phyloP scores from a whole-genome alignment of 1,139 yeast genomes.

The Suhomyces kunorum region DNA sequence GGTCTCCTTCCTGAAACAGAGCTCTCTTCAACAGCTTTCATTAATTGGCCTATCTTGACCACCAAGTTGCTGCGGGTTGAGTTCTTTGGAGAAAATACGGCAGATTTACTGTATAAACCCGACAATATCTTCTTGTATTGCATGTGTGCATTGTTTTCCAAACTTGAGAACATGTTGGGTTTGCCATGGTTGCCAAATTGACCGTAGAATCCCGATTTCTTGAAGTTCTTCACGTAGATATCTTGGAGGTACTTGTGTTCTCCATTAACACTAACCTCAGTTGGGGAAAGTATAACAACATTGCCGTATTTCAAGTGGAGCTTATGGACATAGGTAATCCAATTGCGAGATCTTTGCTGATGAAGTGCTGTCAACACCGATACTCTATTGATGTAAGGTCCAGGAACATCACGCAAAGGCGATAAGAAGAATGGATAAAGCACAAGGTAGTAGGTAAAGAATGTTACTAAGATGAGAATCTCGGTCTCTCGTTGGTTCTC shows the following conservation, averaged over 20 bases:
- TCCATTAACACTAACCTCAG: constrained; percentile 62
- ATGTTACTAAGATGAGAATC: not conserved
- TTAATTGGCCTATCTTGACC: constrained; percentile 29
- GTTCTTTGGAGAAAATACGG: constrained; percentile 35
- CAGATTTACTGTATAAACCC: constrained; percentile 52
- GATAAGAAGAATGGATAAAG: constrained; percentile 50
- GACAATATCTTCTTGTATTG: constrained; percentile 50
- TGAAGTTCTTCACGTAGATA: constrained; percentile 59
- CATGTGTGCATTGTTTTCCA: constrained; percentile 52
- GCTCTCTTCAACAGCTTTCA: constrained; percentile 28
- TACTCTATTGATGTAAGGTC: constrained; percentile 56
- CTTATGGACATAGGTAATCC: constrained; percentile 52
- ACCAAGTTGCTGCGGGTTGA: constrained; percentile 27
- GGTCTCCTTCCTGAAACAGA: constrained; percentile 39
- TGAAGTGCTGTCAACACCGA: constrained; percentile 51
- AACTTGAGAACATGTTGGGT: constrained; percentile 59
- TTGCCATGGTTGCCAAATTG: constrained; percentile 62
- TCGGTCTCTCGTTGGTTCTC: constrained; percentile 3
- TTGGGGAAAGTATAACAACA: constrained; percentile 61
- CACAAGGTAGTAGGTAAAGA: constrained; percentile 30
- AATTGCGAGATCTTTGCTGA: constrained; percentile 52
- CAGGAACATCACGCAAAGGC: constrained; percentile 58
- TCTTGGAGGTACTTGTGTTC: constrained; percentile 50
- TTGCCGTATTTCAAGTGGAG: constrained; percentile 60
- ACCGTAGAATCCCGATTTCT: constrained; percentile 60